A percentile compares a stretch with the other conserved stretches of the same genome.
Evolutionary conservation across 805 yeast genomes (phyloP).

Genomic region (Zygotorulaspora florentina): DNA sequence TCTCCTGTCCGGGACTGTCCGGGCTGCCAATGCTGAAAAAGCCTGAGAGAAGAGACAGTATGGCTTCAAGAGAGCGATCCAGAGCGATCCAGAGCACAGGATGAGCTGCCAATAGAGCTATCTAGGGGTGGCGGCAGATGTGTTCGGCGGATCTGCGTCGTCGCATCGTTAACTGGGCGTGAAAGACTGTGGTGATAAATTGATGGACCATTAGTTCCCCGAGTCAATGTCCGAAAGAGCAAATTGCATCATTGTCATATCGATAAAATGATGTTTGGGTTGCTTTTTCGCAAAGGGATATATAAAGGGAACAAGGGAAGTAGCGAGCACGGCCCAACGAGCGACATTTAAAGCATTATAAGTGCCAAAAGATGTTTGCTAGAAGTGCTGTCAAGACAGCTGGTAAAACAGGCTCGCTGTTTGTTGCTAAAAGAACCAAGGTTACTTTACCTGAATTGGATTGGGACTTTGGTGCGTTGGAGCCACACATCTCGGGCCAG

Average conservation of each 20-base stretch:
- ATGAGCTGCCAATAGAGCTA: too few relatives aligned
- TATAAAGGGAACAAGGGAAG: conserved; percentile 3
- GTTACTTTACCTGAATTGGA: conserved; percentile 76
- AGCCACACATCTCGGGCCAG: conserved; percentile 80
- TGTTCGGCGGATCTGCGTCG: too few relatives aligned
- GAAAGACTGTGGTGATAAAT: neutral
- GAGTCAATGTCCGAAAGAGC: neutral
- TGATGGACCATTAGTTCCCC: neutral
- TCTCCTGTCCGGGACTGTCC: too few relatives aligned
- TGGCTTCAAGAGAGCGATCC: too few relatives aligned
- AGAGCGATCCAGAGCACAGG: too few relatives aligned
- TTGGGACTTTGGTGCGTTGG: conserved; percentile 80
- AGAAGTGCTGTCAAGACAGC: conserved; percentile 10
- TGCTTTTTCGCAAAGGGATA: conserved; percentile 4
- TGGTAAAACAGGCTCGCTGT: conserved; percentile 1
- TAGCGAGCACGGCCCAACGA: neutral
- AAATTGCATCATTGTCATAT: neutral
- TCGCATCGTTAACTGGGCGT: neutral
- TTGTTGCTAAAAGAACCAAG: conserved; percentile 48
- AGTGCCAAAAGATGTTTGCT: conserved; percentile 10
- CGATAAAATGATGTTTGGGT: conserved; percentile 4
- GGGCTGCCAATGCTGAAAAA: too few relatives aligned
- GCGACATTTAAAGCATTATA: neutral
- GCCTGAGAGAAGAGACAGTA: too few relatives aligned
- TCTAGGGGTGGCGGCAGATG: too few relatives aligned